Conservation (phyloP, 1,284 basidiomycete species). For the Rhodotorula sp. region DNA sequence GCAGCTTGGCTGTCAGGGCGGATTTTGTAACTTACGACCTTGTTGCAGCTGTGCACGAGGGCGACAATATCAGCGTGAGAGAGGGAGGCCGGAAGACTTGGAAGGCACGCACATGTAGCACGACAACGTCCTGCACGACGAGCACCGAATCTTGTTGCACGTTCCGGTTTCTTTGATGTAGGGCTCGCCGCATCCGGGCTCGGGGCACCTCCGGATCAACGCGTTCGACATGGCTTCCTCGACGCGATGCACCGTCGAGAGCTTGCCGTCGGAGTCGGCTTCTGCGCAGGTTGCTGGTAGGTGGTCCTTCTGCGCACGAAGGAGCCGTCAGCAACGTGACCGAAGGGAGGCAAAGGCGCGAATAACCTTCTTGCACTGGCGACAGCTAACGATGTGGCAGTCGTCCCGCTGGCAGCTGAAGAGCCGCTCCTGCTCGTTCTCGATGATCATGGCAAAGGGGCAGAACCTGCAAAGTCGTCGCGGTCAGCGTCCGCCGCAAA, state of each 20-base stretch:
- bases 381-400: slow-evolving; percentile 41
- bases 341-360: not conserved
- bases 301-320: slow-evolving; percentile 38
- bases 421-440: slow-evolving; percentile 44
- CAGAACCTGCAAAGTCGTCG: slow-evolving; percentile 32
- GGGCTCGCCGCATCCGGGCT: slow-evolving; percentile 29
- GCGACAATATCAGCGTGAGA: not conserved
- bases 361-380: slow-evolving; percentile 43
- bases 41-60: slow-evolving; percentile 9
- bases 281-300: slow-evolving; percentile 45
- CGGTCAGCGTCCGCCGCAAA: not conserved
- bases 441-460: slow-evolving; percentile 44
- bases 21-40: not conserved
- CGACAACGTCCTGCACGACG: slow-evolving; percentile 25
- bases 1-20: not conserved
- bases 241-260: slow-evolving; percentile 40
- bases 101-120: slow-evolving; percentile 36
- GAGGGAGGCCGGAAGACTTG: not conserved
- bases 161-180: slow-evolving; percentile 36
- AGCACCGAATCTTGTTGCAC: slow-evolving; percentile 31
- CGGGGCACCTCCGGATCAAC: slow-evolving; percentile 39
- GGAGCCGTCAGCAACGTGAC: not conserved
- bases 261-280: slow-evolving; percentile 38
- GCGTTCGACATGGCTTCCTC: slow-evolving; percentile 41
- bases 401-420: slow-evolving; percentile 42